Evolutionary conservation across 441 rosid species (phyloP).

Genomic region (Dalechampia spathulata): DNA sequence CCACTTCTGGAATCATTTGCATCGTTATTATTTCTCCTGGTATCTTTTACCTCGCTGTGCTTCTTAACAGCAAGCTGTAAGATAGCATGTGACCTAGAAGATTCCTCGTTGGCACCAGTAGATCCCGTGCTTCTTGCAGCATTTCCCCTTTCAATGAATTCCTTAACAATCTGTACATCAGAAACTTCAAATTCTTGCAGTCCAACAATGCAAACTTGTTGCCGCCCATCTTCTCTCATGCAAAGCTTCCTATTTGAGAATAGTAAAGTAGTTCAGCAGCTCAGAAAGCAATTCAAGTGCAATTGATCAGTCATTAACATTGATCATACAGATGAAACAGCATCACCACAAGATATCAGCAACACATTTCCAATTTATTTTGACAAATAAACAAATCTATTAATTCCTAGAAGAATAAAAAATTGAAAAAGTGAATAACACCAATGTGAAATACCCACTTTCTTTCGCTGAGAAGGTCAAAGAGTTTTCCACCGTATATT

Average conservation of each 20-base stretch:
- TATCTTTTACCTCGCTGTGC: slow-evolving; percentile 77
- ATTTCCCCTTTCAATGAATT: slow-evolving; percentile 88
- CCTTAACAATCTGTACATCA: slow-evolving; percentile 92
- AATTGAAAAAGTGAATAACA: neutral
- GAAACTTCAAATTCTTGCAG: slow-evolving; percentile 95
- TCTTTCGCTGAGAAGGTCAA: slow-evolving; percentile 87
- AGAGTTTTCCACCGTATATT: slow-evolving; percentile 97
- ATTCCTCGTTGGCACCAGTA: slow-evolving; percentile 99
- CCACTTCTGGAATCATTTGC: slow-evolving; percentile 66
- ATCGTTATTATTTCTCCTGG: slow-evolving; percentile 73
- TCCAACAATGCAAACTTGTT: slow-evolving; percentile 99
- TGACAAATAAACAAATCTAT: slow-evolving; percentile 3
- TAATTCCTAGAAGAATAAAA: neutral
- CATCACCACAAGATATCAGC: slow-evolving; percentile 2
- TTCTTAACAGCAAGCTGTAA: slow-evolving; percentile 91
- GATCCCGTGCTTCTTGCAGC: slow-evolving; percentile 96
- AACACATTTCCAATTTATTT: slow-evolving; percentile 2
- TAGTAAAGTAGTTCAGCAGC: slow-evolving; percentile 22
- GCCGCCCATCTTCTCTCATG: slow-evolving; percentile 99
- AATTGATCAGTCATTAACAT: neutral
- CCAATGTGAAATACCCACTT: slow-evolving; percentile 47
- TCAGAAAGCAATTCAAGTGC: neutral
- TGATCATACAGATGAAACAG: slow-evolving; percentile 1
- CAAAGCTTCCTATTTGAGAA: slow-evolving; percentile 73
- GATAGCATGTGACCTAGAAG: slow-evolving; percentile 99